Base-by-base conservation (phyloP, 495 filamentous ascomycete species). In the Penicillium angulare region DNA sequence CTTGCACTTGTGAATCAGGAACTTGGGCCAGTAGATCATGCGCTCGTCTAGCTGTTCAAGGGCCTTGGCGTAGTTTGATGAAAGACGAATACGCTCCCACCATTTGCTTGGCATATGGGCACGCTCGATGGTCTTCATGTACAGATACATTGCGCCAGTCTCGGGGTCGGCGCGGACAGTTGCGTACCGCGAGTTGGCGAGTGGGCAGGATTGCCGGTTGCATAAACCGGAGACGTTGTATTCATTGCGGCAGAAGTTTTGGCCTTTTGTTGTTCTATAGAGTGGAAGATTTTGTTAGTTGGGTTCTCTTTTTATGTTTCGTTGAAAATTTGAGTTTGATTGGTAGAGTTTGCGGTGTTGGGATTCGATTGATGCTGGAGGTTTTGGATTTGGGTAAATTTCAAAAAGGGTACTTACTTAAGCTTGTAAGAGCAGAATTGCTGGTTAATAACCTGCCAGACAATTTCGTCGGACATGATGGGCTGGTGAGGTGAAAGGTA, bases 371-470 rank as follows among this genome's bases (percentile, higher is more conserved):
- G 10, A 26, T 18, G 29, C 35, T 16, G 15, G 16, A 39, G 16
- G 17, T 31, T 13, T 21, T 18, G 18, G 17, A 4, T 31, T 10
- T 15, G 17, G 9, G 21, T 31, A 24, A 34, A 9, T 43, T 26
- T 5, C 3, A 10, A 8, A 43, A 33, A 21, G 15, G 48, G 21
- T 10, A 72, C 80, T 66, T 73, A 93, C 88, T 97, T 97, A 53
- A 97, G 78, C 61, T 97, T 97, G 76, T 91, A 97, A 40, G 89
- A 85, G 73, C 93, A 98, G 67, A 97, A 96, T 69, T 96, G 89
- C 71, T 97, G 85, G 68, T 90, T 90, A 49, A 96, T 95, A 47
- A 95, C 84, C 61, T 92, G 86, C 93, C 93, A 98, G 59, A 98
- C 89, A 56, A 98, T 95, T 69, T 97, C 93, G 79, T 98, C 93